Percentiles rank a stretch among this genome's conserved stretches.
Conservation (phyloP, 192 early-diverging fungal genomes). For the Backusella australiensis region DNA sequence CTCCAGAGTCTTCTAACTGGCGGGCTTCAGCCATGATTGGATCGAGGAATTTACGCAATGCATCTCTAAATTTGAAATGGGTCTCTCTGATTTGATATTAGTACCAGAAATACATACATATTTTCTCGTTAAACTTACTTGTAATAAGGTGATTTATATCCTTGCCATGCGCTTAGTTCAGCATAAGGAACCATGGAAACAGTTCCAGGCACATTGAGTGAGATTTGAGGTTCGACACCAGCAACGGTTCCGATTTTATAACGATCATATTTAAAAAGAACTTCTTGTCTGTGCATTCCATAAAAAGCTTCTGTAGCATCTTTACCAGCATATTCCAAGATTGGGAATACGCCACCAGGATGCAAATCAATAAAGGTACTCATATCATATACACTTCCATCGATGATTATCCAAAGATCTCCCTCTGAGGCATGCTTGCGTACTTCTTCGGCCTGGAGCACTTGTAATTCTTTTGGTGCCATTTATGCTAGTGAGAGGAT, state of each 20-base stretch:
- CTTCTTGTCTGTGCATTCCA: slow-evolving; percentile 42
- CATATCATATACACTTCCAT: slow-evolving; percentile 59
- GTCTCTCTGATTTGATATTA: slow-evolving; percentile 50
- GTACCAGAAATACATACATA: neutral
- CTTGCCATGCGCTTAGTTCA: slow-evolving; percentile 65
- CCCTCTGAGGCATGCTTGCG: slow-evolving; percentile 22
- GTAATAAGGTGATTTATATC: slow-evolving; percentile 34
- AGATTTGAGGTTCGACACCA: slow-evolving; percentile 28
- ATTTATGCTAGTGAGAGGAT: neutral
- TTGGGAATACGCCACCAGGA: slow-evolving; percentile 56
- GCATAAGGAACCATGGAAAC: slow-evolving; percentile 65
- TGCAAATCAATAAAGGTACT: slow-evolving; percentile 54
- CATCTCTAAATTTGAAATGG: slow-evolving; percentile 61
- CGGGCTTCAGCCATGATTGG: slow-evolving; percentile 66
- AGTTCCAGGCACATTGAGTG: slow-evolving; percentile 59
- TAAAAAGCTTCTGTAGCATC: slow-evolving; percentile 65
- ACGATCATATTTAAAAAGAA: slow-evolving; percentile 66
- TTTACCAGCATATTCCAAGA: slow-evolving; percentile 74
- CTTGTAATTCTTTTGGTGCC: slow-evolving; percentile 1
- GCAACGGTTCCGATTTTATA: slow-evolving; percentile 68
- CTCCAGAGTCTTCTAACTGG: slow-evolving; percentile 74
- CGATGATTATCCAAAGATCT: slow-evolving; percentile 59
- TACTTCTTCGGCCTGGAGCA: slow-evolving; percentile 30
- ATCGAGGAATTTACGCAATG: slow-evolving; percentile 67
- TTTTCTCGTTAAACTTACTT: slow-evolving; percentile 19